Evolutionary conservation across 805 yeast species (phyloP).

Genomic region (Lipomyces orientalis): DNA sequence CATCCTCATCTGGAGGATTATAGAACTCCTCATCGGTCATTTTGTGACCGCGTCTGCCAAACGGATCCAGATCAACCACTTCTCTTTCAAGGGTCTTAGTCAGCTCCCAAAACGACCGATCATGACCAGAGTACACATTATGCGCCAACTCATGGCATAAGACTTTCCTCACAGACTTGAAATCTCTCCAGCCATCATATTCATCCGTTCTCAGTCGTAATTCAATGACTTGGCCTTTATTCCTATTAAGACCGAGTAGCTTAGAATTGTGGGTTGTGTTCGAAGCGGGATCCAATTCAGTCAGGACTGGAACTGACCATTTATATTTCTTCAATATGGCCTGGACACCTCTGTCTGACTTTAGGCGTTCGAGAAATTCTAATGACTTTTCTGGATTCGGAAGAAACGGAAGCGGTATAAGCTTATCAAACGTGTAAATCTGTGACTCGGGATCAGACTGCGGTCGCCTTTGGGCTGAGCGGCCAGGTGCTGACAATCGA

Average conservation of each 20-base stretch:
- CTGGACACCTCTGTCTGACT: slow-evolving; percentile 47
- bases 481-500: background rate
- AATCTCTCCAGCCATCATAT: slow-evolving; percentile 48
- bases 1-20: slow-evolving; percentile 17
- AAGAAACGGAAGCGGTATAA: slow-evolving; percentile 43
- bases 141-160: slow-evolving; percentile 51
- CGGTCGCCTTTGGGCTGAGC: background rate
- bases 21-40: slow-evolving; percentile 25
- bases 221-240: slow-evolving; percentile 46
- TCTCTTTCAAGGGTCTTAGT: slow-evolving; percentile 46
- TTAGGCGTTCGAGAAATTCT: slow-evolving; percentile 42
- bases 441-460: slow-evolving; percentile 1
- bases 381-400: slow-evolving; percentile 45
- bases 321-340: slow-evolving; percentile 47
- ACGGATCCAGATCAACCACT: slow-evolving; percentile 37
- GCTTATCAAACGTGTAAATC: slow-evolving; percentile 44
- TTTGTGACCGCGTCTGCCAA: slow-evolving; percentile 11
- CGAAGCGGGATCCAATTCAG: slow-evolving; percentile 50
- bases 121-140: slow-evolving; percentile 47
- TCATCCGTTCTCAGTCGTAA: slow-evolving; percentile 49
- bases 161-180: slow-evolving; percentile 45
- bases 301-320: slow-evolving; percentile 46
- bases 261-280: slow-evolving; percentile 44
- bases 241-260: slow-evolving; percentile 46
- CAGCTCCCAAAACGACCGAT: slow-evolving; percentile 46